Evolutionary conservation across 2,329 filamentous ascomycete species (phyloP).

Genomic region (Penicillium hesseltinei): DNA sequence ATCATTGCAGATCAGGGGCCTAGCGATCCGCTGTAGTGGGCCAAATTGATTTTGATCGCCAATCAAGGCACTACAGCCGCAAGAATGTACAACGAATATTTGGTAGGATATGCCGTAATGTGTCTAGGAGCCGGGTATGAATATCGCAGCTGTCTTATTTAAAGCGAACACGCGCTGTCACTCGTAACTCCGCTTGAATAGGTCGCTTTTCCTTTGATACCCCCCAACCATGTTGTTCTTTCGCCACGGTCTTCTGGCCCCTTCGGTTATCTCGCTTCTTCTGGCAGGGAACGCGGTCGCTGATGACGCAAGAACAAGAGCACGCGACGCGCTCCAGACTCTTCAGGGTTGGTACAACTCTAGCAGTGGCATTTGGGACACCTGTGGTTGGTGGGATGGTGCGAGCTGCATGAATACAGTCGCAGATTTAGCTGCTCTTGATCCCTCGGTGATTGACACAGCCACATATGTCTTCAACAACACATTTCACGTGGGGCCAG

Average conservation of each 20-base stretch:
- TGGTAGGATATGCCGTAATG: slow-evolving; percentile 11
- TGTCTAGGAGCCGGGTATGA: slow-evolving; percentile 4
- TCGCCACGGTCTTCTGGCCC: slow-evolving; percentile 4
- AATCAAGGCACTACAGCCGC: slow-evolving; percentile 15
- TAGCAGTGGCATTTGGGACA: slow-evolving; percentile 61
- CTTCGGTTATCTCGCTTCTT: slow-evolving; percentile 9
- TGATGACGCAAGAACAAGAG: slow-evolving; percentile 15
- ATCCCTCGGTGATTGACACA: slow-evolving; percentile 33
- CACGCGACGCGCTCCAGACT: slow-evolving; percentile 35
- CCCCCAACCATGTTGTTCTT: slow-evolving; percentile 15
- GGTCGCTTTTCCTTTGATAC: slow-evolving; percentile 1
- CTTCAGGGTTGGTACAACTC: slow-evolving; percentile 64
- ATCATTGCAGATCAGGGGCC: slow-evolving; percentile 24
- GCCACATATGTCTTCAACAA: slow-evolving; percentile 46
- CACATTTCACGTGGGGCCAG: slow-evolving; percentile 35
- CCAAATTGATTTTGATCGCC: slow-evolving; percentile 9
- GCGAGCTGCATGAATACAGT: slow-evolving; percentile 65
- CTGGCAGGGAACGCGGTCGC: slow-evolving; percentile 10
- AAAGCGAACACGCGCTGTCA: slow-evolving; percentile 4
- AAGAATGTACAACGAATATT: slow-evolving; percentile 17
- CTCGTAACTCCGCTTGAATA: background rate
- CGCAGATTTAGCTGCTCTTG: slow-evolving; percentile 51
- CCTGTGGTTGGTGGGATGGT: slow-evolving; percentile 71
- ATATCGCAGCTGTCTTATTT: slow-evolving; percentile 13
- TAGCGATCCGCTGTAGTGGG: slow-evolving; percentile 13